Base-by-base conservation (phyloP, 1,139 yeast genomes). In the Suhomyces yuchorum region DNA sequence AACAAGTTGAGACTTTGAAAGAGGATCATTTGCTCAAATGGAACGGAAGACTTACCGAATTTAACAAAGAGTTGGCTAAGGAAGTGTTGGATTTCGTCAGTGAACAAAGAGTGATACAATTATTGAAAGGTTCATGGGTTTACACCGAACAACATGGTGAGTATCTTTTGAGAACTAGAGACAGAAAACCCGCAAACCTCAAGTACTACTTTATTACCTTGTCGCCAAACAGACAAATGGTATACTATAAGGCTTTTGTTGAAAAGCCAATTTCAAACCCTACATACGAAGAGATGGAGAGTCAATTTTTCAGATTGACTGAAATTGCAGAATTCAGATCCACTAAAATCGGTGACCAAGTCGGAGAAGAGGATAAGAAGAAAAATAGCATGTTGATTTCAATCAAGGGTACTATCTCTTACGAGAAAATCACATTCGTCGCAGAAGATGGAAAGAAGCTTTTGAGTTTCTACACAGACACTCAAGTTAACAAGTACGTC, bases 51-150 rank as follows among this genome's bases (percentile, higher is more conserved):
- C 70, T 81, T 42, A 52, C 62, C 8, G 76, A 70, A 34, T 85
- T 89, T 58, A 78, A 82, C 59, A 67, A 68, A 12, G 68, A 75
- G 43, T 71, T 87, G 51, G 65, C 77, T 4, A 67, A 68, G 15
- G 93, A 89, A 60, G 89, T 87, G 0, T 71, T 77, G 54, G 87
- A 85, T 45, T 87, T 87, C 61, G 92, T 89, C n/a, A 77, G 81
- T 51, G 93, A 87, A 61, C 96, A 88, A 65, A 75, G 96, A 56
- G 82, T 86, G 40, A 69, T 86, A 47, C 84, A 84, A 58, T 67
- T 90, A 45, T 80, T 89, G 37, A 82, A 81, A 56, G 96, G 97
- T 3, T 80, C 89, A 2, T 89, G 96, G 96, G 93, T 87, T n/a
- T 84, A 75, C 58, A 77, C 85, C 3, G 87, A 83, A 46, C 70